A percentile compares a stretch with the other conserved stretches of the same genome.
Conservation (phyloP, 192 early-diverging fungal species). For the Backusella mclennaniae region DNA sequence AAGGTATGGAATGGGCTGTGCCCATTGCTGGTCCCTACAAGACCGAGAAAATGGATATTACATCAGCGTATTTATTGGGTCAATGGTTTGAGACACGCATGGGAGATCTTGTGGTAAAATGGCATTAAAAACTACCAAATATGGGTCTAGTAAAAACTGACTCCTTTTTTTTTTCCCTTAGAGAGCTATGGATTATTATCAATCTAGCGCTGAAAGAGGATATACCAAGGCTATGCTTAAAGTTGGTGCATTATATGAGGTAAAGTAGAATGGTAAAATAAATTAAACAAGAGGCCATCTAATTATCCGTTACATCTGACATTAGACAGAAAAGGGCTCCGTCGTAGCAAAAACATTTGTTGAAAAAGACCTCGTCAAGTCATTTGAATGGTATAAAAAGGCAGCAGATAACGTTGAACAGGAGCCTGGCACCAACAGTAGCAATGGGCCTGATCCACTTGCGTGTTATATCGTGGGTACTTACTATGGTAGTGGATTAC, state of each 20-base stretch:
- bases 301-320: not conserved
- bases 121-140: not conserved
- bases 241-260: slow-evolving; percentile 37
- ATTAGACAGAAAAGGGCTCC: slow-evolving; percentile 5
- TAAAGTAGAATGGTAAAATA: slow-evolving; percentile 4
- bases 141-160: not conserved
- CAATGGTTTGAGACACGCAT: slow-evolving; percentile 34
- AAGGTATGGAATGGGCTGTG: slow-evolving; percentile 27
- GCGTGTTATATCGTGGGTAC: slow-evolving; percentile 40
- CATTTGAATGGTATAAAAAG: slow-evolving; percentile 39
- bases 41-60: slow-evolving; percentile 30
- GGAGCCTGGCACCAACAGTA: not conserved
- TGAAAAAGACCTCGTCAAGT: slow-evolving; percentile 26
- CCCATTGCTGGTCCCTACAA: slow-evolving; percentile 22
- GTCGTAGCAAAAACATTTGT: not conserved
- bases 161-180: not conserved
- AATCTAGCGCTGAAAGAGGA: slow-evolving; percentile 29
- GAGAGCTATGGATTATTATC: slow-evolving; percentile 30
- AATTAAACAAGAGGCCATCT: not conserved
- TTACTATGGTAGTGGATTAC: slow-evolving; percentile 29
- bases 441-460: slow-evolving; percentile 31
- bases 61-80: slow-evolving; percentile 33
- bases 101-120: slow-evolving; percentile 30
- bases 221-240: slow-evolving; percentile 38
- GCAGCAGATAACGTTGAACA: slow-evolving; percentile 28